Evolutionary conservation across 1,284 basidiomycete genomes (phyloP), one percentile per base, ranked within the genome.

Genomic region (Cryptococcus depauperatus): DNA sequence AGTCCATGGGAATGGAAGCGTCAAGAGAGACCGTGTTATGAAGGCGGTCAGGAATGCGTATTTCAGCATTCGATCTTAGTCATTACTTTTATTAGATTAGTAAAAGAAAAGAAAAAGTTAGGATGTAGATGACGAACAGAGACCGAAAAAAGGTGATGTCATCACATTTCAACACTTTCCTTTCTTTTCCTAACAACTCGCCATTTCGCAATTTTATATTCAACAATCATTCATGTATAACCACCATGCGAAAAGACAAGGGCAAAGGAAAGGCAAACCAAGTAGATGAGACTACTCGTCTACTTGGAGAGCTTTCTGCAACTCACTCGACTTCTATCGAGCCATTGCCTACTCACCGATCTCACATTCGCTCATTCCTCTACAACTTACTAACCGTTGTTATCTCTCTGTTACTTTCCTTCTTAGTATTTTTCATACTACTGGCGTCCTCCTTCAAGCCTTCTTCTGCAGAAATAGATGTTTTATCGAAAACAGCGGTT

Each of bases 1-100:
- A 1, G 91, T 90, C 41, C 79, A 77, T 0, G 87, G 91, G 21
- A 75, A 70, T 11, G 91, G 62, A 1, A 67, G 54, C 1, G 46
- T 21, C 0, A 85, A 83, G 29, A 73, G 60, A 9, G 67, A 26
- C 14, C 76, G 68, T 37, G 77, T 46, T 3, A 48, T 21, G 27
- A 75, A 53, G 1, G 71, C 50, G 22, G 64, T 26, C n/a, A 59
- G 28, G 25, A 71, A 43, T 7, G 57, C 46, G n/a, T n/a, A n/a
- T n/a, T n/a, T n/a, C n/a, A n/a, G n/a, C n/a, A n/a, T n/a, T n/a
- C n/a, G n/a, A n/a, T n/a, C n/a, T n/a, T n/a, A n/a, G n/a, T n/a
- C n/a, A n/a, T n/a, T n/a, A n/a, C n/a, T n/a, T n/a, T n/a, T n/a
- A n/a, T n/a, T n/a, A n/a, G n/a, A n/a, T n/a, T n/a, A n/a, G n/a